Conservation (phyloP, 306 rosid genomes). For the Styphnolobium japonicum region DNA sequence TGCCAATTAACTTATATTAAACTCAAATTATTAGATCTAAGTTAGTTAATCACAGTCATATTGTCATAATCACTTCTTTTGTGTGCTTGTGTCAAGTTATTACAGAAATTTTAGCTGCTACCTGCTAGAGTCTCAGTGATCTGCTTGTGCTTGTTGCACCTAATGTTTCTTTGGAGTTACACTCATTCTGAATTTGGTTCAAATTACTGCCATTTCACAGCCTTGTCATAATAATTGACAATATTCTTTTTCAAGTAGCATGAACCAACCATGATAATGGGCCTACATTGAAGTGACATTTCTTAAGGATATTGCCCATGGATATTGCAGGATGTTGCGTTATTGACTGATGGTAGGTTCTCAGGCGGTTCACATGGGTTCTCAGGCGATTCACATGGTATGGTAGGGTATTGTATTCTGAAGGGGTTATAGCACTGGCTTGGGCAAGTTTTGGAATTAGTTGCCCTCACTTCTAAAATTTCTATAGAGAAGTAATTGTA, state of each 20-base stretch:
- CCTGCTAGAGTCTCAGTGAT: neutral
- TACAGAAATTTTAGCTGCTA: slow-evolving; percentile 9
- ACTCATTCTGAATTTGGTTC: neutral
- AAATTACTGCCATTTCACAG: neutral
- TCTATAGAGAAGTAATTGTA: neutral
- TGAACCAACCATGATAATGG: neutral
- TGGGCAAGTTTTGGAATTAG: neutral
- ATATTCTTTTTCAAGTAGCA: neutral
- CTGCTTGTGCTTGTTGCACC: slow-evolving; percentile 9
- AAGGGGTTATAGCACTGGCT: neutral
- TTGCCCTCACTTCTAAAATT: neutral
- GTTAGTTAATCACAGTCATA: neutral
- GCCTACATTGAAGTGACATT: neutral
- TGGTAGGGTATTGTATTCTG: neutral
- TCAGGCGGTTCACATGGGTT: slow-evolving; percentile 98
- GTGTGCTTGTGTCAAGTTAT: neutral
- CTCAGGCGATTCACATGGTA: too few relatives aligned
- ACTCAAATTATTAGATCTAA: neutral
- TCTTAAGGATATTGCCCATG: slow-evolving; percentile 15
- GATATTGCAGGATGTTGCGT: slow-evolving; percentile 79
- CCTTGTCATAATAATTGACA: neutral
- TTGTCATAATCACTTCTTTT: neutral
- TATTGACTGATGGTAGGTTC: slow-evolving; percentile 93
- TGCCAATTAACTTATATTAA: neutral
- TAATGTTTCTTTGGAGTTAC: slow-evolving; percentile 5